Percentiles rank a stretch among this genome's conserved stretches.
These are phyloP conservation scores for Zygoascus ofunaensis DNA, from an alignment of 805 yeast species.

Conservation along the genomic window DNA sequence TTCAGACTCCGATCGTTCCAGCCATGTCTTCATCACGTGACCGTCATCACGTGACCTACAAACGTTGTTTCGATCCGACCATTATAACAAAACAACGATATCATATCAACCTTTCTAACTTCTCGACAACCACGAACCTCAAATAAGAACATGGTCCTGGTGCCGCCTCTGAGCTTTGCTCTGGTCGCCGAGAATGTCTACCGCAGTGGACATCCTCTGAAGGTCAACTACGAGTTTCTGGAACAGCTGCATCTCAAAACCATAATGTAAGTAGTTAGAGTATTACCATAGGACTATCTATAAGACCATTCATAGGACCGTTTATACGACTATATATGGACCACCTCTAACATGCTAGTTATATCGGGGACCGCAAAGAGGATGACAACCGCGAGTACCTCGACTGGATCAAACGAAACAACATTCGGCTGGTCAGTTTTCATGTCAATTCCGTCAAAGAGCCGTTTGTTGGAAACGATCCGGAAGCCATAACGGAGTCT, in stretches of 20 bases:
- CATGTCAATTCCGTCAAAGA: constrained; percentile 68
- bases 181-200: constrained; percentile 82
- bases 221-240: constrained; percentile 72
- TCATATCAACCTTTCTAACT: too few relatives aligned
- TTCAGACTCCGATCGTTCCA: too few relatives aligned
- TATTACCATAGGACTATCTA: neutral
- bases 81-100: too few relatives aligned
- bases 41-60: too few relatives aligned
- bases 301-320: neutral
- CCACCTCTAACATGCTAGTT: constrained; percentile 10
- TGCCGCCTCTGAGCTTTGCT: constrained; percentile 89
- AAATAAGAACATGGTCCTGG: constrained; percentile 35
- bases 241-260: constrained; percentile 62
- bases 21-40: too few relatives aligned
- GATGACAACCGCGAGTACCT: constrained; percentile 55
- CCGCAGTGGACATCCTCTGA: constrained; percentile 90
- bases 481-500: constrained; percentile 42
- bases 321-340: neutral
- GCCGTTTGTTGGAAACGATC: constrained; percentile 54
- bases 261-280: constrained; percentile 54
- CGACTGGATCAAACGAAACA: constrained; percentile 52
- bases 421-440: constrained; percentile 49
- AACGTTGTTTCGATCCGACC: too few relatives aligned
- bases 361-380: constrained; percentile 43
- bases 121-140: too few relatives aligned